Base-by-base conservation (phyloP, 352 stramenopile species). In the Phytophthora constricta region DNA sequence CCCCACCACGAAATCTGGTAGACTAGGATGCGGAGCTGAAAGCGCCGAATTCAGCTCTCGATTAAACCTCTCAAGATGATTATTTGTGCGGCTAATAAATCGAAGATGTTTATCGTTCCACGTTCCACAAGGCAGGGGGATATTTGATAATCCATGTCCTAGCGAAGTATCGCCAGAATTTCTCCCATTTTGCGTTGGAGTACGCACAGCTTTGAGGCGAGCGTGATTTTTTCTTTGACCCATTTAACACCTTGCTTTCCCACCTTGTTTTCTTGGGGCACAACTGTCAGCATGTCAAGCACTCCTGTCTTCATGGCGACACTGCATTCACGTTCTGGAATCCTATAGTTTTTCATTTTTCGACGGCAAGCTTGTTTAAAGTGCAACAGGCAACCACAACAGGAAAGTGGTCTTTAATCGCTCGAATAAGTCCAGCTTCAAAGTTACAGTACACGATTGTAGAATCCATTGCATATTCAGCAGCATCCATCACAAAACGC, bases 81-180 rank as follows among this genome's bases (percentile, higher is more conserved):
- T 37, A 11, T 37, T 37, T 5, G 31, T 37, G 31, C 31, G 31
- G 31, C 5, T 37, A 11, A 37, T 11, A 13, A n/a, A 11, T 11
- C 5, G 31, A 13, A 13, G 5, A 13, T 37, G 34, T 63, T 9
- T 20, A 46, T 2, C 3, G 48, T 5, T 51, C n/a, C 5, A 59
- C 48, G 20, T 65, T 65, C 48, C 39, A 47, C 3, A 59, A 14
- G 5, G 19, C 1, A 54, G 54, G 1, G 17, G 10, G 31, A n/a
- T 62, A 70, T 1, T 11, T 25, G 0, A 46, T 26, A 37, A 75
- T 23, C 55, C 62, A 79, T 0, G 61, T 72, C 2, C 43, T 2
- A 0, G 28, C 19, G 23, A 72, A 67, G 33, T 74, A 78, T 17
- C 13, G 0, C 52, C 48, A 73, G 22, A 68, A 69, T 5, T 8